These are phyloP conservation scores for Mucor velutinosus DNA, from an alignment of 371 early-diverging fungal species.

Conservation along the genomic window DNA sequence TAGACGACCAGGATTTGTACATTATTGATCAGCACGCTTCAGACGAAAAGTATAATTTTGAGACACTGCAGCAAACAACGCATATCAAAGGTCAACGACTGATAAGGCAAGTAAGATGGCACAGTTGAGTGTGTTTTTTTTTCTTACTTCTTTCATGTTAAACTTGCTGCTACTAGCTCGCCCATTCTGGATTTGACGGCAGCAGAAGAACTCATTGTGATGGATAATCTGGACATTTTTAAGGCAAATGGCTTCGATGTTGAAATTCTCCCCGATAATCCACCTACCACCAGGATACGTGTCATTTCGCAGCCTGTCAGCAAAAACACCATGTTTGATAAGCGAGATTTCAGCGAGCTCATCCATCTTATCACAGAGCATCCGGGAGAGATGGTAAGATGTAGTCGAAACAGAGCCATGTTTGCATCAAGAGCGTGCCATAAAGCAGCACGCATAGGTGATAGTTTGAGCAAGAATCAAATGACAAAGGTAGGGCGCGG, in stretches of 20 bases:
- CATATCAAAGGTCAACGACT: constrained; percentile 67
- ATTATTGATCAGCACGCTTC: constrained; percentile 99
- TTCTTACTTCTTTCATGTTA: too few relatives aligned
- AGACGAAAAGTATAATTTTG: constrained; percentile 98
- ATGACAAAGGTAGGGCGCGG: constrained; percentile 71
- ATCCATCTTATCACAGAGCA: constrained; percentile 48
- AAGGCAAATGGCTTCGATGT: constrained; percentile 83
- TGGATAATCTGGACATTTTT: constrained; percentile 74
- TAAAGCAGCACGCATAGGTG: constrained; percentile 81
- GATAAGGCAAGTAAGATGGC: constrained; percentile 12
- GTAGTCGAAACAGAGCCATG: constrained; percentile 63
- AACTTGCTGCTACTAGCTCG: constrained; percentile 36
- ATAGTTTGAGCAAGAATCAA: constrained; percentile 61
- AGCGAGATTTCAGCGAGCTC: constrained; percentile 72
- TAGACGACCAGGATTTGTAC: constrained; percentile 75
- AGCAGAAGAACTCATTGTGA: constrained; percentile 78
- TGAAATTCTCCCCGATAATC: constrained; percentile 53
- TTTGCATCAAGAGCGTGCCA: constrained; percentile 84
- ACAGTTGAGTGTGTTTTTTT: too few relatives aligned
- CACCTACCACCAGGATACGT: constrained; percentile 64
- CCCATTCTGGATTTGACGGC: constrained; percentile 69
- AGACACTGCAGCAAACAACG: constrained; percentile 69
- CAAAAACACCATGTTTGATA: constrained; percentile 63
- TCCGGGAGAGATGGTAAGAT: constrained; percentile 61
- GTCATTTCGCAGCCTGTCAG: constrained; percentile 71